Conservation (phyloP, 2,329 filamentous ascomycete species). For the Aspergillus hortae region DNA sequence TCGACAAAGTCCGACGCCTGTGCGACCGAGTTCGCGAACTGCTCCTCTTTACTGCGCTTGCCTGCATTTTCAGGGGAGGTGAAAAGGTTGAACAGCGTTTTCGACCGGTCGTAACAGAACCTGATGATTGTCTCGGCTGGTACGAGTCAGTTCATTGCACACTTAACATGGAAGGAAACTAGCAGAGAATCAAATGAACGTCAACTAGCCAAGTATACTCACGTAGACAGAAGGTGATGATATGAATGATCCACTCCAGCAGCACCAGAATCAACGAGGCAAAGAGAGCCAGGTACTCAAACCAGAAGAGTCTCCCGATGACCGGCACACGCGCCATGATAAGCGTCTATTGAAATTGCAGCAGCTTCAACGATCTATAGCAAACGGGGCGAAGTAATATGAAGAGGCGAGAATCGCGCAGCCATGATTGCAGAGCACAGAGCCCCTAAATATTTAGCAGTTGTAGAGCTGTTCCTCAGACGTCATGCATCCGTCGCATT, state of each 20-base stretch:
- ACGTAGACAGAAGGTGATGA: conserved; percentile 87
- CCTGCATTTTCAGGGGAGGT: conserved; percentile 67
- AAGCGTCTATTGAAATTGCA: neutral
- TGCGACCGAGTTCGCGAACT: conserved; percentile 71
- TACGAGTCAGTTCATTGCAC: conserved; percentile 15
- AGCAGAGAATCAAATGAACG: neutral
- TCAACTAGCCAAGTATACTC: conserved; percentile 30
- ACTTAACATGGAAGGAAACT: neutral
- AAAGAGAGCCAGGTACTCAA: conserved; percentile 83
- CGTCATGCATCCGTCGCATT: conserved; percentile 11
- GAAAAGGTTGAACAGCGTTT: conserved; percentile 75
- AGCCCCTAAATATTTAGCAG: neutral
- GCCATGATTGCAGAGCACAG: neutral
- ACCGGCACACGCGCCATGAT: conserved; percentile 59
- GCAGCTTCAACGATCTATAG: neutral
- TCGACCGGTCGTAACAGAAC: conserved; percentile 78
- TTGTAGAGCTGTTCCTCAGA: conserved; percentile 2
- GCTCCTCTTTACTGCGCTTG: conserved; percentile 65
- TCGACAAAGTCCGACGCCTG: conserved; percentile 90
- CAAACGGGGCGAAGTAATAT: neutral
- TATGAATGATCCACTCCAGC: conserved; percentile 76
- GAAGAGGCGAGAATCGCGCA: neutral
- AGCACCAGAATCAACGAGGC: conserved; percentile 79
- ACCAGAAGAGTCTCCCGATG: conserved; percentile 58
- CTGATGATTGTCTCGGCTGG: conserved; percentile 73